Base-by-base conservation (phyloP, 116 monocot species). In the Dioscorea cayenensis region DNA sequence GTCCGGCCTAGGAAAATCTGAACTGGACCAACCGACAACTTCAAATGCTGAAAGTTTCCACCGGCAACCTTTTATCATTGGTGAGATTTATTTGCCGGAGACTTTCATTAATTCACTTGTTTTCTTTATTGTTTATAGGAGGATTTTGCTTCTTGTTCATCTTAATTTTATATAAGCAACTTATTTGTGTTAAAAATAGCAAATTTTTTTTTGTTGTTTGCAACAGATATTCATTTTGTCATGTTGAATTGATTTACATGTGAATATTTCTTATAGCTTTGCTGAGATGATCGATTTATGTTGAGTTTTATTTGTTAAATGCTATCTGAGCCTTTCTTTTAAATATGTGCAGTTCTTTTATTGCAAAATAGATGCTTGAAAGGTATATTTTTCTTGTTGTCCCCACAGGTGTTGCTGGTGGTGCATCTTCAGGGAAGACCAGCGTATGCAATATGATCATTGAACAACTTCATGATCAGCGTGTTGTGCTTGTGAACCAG, bases 361-460 rank as follows among this genome's bases (percentile, higher is more conserved):
- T 55, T n/a, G 5, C 16, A 19, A 1, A 55, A 55, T 18, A 2
- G 55, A 55, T 18, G 55, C n/a, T 55, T 43, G 43, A 55, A 18
- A 55, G 17, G 55, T 2, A 18, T n/a, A n/a, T 3, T 16, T 16
- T 55, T 16, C 55, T 14, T 2, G 14, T 55, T 11, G n/a, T 55
- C 3, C 17, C 55, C 55, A 64, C 71, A 95, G 95, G 95, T 77
- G 95, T 95, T 78, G 92, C 90, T 78, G 95, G 95, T 66, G 95
- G 95, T 78, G 92, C 95, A 65, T 78, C 95, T 70, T 83, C 95
- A 72, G 95, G 95, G 55, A 95, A 95, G 78, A 95, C 81, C 3
- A 84, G 87, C 62, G 95, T 95, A 0, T 95, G 95, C 74, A 80
- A 90, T 75, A 87, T 95, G 95, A 95, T 95, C 38, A 95, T 95